Evolutionary conservation across 116 monocot species (phyloP), one percentile per base, ranked within the genome.

Genomic region (Cymodocea nodosa): DNA sequence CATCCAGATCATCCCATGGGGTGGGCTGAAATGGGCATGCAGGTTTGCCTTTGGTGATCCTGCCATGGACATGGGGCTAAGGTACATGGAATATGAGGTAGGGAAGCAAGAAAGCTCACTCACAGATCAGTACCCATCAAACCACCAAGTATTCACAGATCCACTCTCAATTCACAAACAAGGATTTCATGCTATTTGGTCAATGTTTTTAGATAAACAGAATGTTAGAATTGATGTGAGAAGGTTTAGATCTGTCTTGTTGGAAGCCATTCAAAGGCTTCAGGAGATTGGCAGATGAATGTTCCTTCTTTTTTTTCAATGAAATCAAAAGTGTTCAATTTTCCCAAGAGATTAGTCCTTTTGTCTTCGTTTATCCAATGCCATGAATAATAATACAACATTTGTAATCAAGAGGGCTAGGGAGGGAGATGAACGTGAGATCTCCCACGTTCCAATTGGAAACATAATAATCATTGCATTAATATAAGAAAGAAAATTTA

Each of bases 71-170:
- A 70, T 74, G 72, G 67, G 71, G 23, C 51, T 86, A 36, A 77
- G 67, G 60, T 80, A 78, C 60, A 11, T 75, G 34, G 75, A 80
- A 59, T 87, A 87, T 68, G 73, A 73, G 48, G 80, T 83, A 20
- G 71, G 66, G 19, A 60, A 51, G 23, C 53, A 80, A 50, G 83
- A 87, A 67, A 80, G 67, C 54, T 77, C 83, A 13, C 71, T 87
- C 19, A 52, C 68, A 25, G 25, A 75, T 35, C 22, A 49, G 53
- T 83, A 80, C 50, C 64, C 73, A 10, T 71, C 56, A 51, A 73
- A 83, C 13, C 62, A 83, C 24, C 72, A 74, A 1, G 78, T 78
- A 16, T 59, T 87, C 40, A 73, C 16, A 16, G 73, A 87, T 49
- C 87, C 87, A 2, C 60, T 62, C 11, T 74, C 80, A 12, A 75